phyloP scores from a whole-genome alignment of 1,284 basidiomycete species.

The Volvariella volvacea region DNA sequence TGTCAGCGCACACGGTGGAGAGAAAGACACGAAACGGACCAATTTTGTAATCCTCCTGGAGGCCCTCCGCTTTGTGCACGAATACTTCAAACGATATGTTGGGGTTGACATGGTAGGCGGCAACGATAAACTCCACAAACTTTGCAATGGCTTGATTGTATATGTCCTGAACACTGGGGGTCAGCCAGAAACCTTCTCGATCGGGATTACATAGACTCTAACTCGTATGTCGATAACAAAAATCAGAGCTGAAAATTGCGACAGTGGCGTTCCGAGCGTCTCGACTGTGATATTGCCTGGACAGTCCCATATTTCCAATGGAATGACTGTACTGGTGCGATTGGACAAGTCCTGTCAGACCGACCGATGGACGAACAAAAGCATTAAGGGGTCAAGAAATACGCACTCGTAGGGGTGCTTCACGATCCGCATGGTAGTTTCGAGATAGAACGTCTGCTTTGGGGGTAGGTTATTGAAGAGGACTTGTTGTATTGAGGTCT shows the following conservation, averaged over 20 bases:
- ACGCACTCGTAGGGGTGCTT: constrained; percentile 81
- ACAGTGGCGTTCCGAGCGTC: constrained; percentile 64
- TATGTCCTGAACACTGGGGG: constrained; percentile 39
- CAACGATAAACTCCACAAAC: constrained; percentile 72
- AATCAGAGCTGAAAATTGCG: constrained; percentile 75
- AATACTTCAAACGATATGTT: constrained; percentile 87
- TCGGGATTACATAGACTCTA: neutral
- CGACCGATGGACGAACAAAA: constrained; percentile 3
- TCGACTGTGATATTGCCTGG: constrained; percentile 81
- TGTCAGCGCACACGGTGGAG: neutral
- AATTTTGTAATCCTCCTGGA: constrained; percentile 89
- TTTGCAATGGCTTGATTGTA: constrained; percentile 75
- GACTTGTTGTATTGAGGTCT: constrained; percentile 88
- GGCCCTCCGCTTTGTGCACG: constrained; percentile 92
- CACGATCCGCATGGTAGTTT: constrained; percentile 74
- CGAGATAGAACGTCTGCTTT: constrained; percentile 89
- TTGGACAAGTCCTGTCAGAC: constrained; percentile 2
- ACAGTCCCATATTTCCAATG: constrained; percentile 93
- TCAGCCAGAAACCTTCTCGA: neutral
- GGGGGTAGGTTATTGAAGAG: constrained; percentile 82
- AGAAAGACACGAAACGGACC: constrained; percentile 40
- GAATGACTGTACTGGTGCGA: constrained; percentile 73
- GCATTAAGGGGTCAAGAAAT: constrained; percentile 4
- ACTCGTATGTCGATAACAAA: constrained; percentile 98
- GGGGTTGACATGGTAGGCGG: constrained; percentile 72